Conservation (phyloP, 2,329 filamentous ascomycete species). For the Cladorrhinum sp. region DNA sequence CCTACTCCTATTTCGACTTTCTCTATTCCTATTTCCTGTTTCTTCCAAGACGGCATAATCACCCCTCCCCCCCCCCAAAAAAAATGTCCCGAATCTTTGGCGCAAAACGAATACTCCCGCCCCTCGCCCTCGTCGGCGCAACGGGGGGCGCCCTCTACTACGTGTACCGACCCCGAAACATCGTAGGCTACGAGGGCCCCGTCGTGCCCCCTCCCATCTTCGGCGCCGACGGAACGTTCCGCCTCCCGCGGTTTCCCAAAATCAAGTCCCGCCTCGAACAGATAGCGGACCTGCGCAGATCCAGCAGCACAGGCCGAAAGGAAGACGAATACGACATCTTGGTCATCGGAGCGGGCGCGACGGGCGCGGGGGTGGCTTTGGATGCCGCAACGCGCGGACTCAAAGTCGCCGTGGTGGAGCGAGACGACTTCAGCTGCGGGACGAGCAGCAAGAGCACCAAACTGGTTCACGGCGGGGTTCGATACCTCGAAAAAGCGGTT, state of each 20-base stretch:
- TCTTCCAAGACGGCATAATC: neutral
- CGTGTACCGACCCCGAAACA: slow-evolving; percentile 66
- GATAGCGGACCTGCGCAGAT: slow-evolving; percentile 57
- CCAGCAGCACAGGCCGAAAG: slow-evolving; percentile 33
- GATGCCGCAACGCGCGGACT: slow-evolving; percentile 76
- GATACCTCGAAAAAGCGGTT: slow-evolving; percentile 82
- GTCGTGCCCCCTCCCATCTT: slow-evolving; percentile 69
- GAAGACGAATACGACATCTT: slow-evolving; percentile 68
- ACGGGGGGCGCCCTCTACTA: slow-evolving; percentile 48
- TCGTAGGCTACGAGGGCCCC: slow-evolving; percentile 66
- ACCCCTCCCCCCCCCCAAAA: neutral
- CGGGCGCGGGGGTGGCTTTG: slow-evolving; percentile 75
- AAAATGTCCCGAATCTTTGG: slow-evolving; percentile 31
- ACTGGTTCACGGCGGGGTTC: slow-evolving; percentile 78
- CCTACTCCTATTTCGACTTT: neutral
- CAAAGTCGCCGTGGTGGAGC: slow-evolving; percentile 76
- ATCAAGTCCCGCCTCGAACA: slow-evolving; percentile 62
- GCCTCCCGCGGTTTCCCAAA: slow-evolving; percentile 62
- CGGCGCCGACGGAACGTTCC: slow-evolving; percentile 65
- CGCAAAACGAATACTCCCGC: slow-evolving; percentile 42
- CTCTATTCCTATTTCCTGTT: neutral
- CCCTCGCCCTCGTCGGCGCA: slow-evolving; percentile 40
- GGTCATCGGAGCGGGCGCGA: slow-evolving; percentile 76
- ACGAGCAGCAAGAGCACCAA: slow-evolving; percentile 88
- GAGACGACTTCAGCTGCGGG: slow-evolving; percentile 78